Percentiles rank a stretch among this genome's conserved stretches.
Evolutionary conservation across 108 stramenopile species (phyloP).

Genomic region (Cyclostephanos tholiformis): DNA sequence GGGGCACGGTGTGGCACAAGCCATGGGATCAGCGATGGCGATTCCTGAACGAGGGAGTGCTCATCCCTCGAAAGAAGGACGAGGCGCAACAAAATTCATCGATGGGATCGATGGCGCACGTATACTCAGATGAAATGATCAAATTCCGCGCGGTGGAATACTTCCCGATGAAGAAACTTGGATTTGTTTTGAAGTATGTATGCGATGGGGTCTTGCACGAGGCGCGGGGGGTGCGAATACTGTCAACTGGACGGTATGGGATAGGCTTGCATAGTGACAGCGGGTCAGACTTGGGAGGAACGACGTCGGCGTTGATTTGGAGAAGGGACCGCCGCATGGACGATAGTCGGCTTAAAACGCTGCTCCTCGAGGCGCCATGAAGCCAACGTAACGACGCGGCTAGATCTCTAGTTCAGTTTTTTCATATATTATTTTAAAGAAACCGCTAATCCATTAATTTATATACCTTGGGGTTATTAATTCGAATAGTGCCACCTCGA

Average conservation of each 20-base stretch:
- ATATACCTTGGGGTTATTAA: too few relatives aligned
- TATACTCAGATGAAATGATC: slow-evolving; percentile 43
- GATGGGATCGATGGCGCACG: not conserved
- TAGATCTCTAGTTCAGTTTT: not conserved
- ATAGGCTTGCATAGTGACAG: slow-evolving; percentile 2
- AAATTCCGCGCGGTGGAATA: slow-evolving; percentile 54
- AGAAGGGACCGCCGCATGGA: slow-evolving; percentile 3
- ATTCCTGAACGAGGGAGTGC: slow-evolving; percentile 49
- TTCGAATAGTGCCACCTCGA: too few relatives aligned
- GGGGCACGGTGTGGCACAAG: slow-evolving; percentile 50
- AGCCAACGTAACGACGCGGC: not conserved
- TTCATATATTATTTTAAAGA: not conserved
- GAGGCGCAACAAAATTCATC: slow-evolving; percentile 7
- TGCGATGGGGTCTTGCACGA: slow-evolving; percentile 46
- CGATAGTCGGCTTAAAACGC: not conserved
- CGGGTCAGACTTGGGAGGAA: not conserved
- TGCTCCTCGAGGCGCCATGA: not conserved
- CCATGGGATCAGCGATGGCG: slow-evolving; percentile 44
- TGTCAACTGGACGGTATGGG: slow-evolving; percentile 39
- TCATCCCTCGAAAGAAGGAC: slow-evolving; percentile 51
- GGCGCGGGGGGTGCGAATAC: slow-evolving; percentile 40
- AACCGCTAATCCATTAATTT: too few relatives aligned
- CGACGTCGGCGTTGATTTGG: slow-evolving; percentile 24
- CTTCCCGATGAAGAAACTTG: slow-evolving; percentile 48
- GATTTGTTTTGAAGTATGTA: slow-evolving; percentile 52